Base-by-base conservation (phyloP, 139 green algal genomes). In the Volvox reticuliferus region DNA sequence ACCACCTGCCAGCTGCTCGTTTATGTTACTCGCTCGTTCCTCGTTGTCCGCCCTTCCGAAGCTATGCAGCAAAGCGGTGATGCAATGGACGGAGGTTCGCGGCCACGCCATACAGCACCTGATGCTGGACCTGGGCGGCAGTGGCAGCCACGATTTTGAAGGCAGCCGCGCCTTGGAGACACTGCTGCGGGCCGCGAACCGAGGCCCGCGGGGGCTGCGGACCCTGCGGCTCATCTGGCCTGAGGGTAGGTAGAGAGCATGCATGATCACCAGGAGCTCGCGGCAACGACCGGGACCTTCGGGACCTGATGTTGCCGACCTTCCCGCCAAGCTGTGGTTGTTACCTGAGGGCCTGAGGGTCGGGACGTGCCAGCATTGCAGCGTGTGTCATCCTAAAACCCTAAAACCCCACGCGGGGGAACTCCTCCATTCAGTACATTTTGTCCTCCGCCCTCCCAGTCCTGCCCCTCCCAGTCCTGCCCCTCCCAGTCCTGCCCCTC, bases 141-240 rank as follows among this genome's bases (percentile, higher is more conserved):
- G 36, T 33, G n/a, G 17, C 12, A 62, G 19, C 30, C 84, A 89
- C n/a, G 84, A 89, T 65, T 69, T 89, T 18, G 22, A 17, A 6
- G 28, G n/a, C 0, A 76, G 36, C 3, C 84, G 62, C 28, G 44
- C 69, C 37, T 44, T 90, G 73, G 86, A 90, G n/a, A 44, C 86
- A 32, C 69, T 90, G 73, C 50, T 90, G 44, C n/a, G 73, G 19
- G 86, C 86, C 18, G 44, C 86, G 28, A 84, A 83, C 69, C 28
- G 84, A 2, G 68, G 81, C 0, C 61, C 16, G 0, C 1, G 84
- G 18, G 73, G 86, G 16, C 50, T 90, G 86, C 50, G 50, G 28
- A 84, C 73, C 16, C 86, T 90, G 71, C 50, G 86, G 5, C 71
- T 90, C 35, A 67, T 82, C 1, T 75, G 85, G 22, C 13, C 37